Evolutionary conservation across 768 basidiomycete species (phyloP), one percentile per base, ranked within the genome.

Genomic region (Naganishia randhawae): DNA sequence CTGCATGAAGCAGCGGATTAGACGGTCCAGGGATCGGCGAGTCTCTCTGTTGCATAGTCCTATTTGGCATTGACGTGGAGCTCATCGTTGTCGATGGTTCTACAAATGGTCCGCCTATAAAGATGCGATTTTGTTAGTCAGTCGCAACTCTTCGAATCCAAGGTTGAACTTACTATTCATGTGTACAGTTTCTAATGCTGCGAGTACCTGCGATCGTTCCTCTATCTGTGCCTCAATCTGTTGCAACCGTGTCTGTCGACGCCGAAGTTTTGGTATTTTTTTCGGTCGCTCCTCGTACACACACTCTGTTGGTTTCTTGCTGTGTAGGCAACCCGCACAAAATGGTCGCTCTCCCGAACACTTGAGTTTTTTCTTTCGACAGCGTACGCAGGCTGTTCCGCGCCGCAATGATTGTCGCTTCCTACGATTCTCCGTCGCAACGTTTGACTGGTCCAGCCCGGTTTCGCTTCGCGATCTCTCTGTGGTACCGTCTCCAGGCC

Each of bases 331-430:
- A 6, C 51, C 57, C 9, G 68, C 35, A 41, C 68, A 69, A 0
- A 52, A 17, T 52, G 68, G 68, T 6, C 68, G 50, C 55, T 69
- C 63, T 17, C 68, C 68, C 2, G 62, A 55, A 31, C 68, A 69
- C 31, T 69, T 69, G 50, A 69, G 53, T 53, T 69, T 69, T 41
- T 69, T 69, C 22, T 37, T 22, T 10, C 68, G 68, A 55, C 68
- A 69, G 19, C 61, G 45, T 14, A 62, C 37, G 35, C 68, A 69
- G 5, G 68, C 68, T 6, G 63, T 63, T 22, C 68, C 68, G 19
- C 68, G 63, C 13, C 37, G 48, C 10, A 69, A 22, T 22, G 68
- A 68, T 42, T 66, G 54, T 33, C 54, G 54, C 37, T 55, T 55
- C 25, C 54, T 55, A 4, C 54, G n/a, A 13, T 55, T 32, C 17